Evolutionary conservation across 192 early-diverging fungal genomes (phyloP), one percentile per base, ranked within the genome.

Genomic region (Kappamyces sp.): DNA sequence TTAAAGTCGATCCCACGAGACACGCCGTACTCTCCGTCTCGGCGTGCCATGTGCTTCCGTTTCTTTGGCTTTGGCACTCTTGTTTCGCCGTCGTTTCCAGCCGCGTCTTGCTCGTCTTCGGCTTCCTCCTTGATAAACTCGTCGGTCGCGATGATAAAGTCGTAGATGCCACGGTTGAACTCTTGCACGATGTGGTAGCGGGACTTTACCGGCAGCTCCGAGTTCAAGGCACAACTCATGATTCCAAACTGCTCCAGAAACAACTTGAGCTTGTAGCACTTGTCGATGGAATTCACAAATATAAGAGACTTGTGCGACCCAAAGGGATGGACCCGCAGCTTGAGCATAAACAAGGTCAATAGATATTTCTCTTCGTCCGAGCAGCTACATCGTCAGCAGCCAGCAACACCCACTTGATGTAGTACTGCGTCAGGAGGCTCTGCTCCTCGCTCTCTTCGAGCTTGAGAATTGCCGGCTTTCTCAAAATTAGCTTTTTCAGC

Each of bases 161-260:
- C 89, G 69, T 97, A 99, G 1, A 92, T 79, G 6, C 96, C 96
- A 57, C 89, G 84, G 69, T 96, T 96, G 66, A 96, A 96, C 66
- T 96, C 96, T 49, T 96, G 88, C 9, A 99, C 91, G 64, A 96
- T 93, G 64, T 96, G 93, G 54, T 87, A 87, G 60, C 93, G 75
- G 54, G 67, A 71, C 63, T 91, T 92, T 62, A 94, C 65, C 3
- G 96, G 96, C 65, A 99, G 66, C 76, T 93, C 94, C 35, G 91
- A 91, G 77, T 99, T 96, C 52, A 99, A 74, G 5, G 95, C 90
- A 35, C 91, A 93, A 29, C 85, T 81, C 38, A 80, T 86, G 61
- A 96, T 88, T 4, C 88, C 88, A 68, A 99, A 99, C 70, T 96
- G 93, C 73, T 99, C 94, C 67, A 99, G 66, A 64, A 96, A 99